These are phyloP conservation scores for Trichoderma reesei DNA, from an alignment of 495 filamentous ascomycete species.

Conservation along the genomic window DNA sequence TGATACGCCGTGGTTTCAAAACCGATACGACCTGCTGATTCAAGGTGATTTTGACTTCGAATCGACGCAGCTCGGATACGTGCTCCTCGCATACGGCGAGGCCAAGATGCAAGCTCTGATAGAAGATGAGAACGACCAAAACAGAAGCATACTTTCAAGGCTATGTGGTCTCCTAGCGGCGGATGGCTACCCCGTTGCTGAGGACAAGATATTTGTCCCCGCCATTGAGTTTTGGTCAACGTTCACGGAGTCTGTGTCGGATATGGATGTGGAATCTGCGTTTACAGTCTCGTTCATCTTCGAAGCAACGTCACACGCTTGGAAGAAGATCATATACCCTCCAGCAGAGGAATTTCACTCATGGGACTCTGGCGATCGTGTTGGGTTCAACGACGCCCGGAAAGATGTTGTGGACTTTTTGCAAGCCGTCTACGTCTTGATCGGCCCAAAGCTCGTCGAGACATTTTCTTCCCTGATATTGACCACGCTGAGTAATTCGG, in stretches of 20 bases:
- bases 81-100: slow-evolving; percentile 62
- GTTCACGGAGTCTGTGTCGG: slow-evolving; percentile 47
- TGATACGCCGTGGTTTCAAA: slow-evolving; percentile 43
- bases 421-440: slow-evolving; percentile 60
- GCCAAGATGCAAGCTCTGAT: slow-evolving; percentile 45
- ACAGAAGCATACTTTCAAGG: slow-evolving; percentile 37
- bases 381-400: slow-evolving; percentile 66
- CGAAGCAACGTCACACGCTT: slow-evolving; percentile 49
- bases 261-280: slow-evolving; percentile 27
- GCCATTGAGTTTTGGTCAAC: slow-evolving; percentile 80
- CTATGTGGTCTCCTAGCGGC: slow-evolving; percentile 56
- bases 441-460: slow-evolving; percentile 57
- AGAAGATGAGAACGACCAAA: slow-evolving; percentile 30
- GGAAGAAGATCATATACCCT: slow-evolving; percentile 55
- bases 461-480: slow-evolving; percentile 58
- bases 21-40: slow-evolving; percentile 43
- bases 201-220: slow-evolving; percentile 66
- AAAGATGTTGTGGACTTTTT: slow-evolving; percentile 75
- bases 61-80: slow-evolving; percentile 54
- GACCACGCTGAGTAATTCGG: slow-evolving; percentile 43
- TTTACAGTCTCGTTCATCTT: slow-evolving; percentile 34
- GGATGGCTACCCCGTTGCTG: slow-evolving; percentile 63
- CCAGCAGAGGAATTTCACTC: slow-evolving; percentile 34
- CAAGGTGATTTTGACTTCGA: slow-evolving; percentile 55
- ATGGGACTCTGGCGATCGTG: slow-evolving; percentile 66